Evolutionary conservation across 306 rosid species (phyloP).

Genomic region (Quercus parvula): DNA sequence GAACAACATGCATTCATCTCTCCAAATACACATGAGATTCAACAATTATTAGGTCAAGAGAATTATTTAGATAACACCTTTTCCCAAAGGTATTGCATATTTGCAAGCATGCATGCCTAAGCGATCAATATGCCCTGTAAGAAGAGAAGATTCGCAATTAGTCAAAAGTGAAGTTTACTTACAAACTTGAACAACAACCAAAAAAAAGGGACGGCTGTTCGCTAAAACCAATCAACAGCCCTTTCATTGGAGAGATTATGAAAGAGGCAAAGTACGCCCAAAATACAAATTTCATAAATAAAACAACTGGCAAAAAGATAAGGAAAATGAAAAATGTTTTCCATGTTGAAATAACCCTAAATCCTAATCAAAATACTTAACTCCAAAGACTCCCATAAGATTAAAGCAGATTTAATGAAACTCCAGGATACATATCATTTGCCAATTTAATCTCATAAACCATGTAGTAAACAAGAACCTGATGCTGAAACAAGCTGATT

Average conservation of each 20-base stretch:
- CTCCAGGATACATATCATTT: background rate
- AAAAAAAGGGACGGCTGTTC: background rate
- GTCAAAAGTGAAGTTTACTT: background rate
- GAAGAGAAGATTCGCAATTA: background rate
- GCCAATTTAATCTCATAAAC: too few species aligned
- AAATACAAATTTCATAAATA: too few species aligned
- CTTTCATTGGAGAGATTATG: background rate
- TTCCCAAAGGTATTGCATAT: background rate
- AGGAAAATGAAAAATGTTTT: background rate
- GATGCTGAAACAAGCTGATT: too few species aligned
- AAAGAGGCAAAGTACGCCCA: background rate
- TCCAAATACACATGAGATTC: background rate
- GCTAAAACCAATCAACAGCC: background rate
- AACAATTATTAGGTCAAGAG: background rate
- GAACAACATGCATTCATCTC: conserved; percentile 1
- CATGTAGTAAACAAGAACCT: too few species aligned
- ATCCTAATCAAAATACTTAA: background rate
- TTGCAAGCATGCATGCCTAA: background rate
- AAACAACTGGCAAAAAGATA: too few species aligned
- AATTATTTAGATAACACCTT: conserved; percentile 11
- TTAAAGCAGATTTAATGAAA: background rate
- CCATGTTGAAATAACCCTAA: background rate
- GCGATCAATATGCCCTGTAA: conserved; percentile 12
- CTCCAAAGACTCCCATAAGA: background rate
- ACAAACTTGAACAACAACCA: too few species aligned